Evolutionary conservation across 192 early-diverging fungal genomes (phyloP).

Genomic region (Neocallimastix lanati): DNA sequence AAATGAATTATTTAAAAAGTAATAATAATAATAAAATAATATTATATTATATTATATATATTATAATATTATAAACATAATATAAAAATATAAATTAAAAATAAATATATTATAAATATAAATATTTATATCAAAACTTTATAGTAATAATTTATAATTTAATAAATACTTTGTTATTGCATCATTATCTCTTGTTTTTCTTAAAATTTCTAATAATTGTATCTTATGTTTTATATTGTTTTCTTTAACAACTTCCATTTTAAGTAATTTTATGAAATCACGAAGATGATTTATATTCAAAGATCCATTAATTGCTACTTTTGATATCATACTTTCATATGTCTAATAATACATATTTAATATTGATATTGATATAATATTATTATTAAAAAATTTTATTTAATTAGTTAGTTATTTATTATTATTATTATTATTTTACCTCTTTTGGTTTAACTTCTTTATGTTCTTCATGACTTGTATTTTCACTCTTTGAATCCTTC

Average conservation of each 20-base stretch:
- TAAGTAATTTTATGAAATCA: not conserved
- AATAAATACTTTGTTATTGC: not conserved
- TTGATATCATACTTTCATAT: not conserved
- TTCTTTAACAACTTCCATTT: not conserved
- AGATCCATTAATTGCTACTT: not conserved
- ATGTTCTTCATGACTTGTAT: not conserved
- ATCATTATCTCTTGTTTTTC: not conserved
- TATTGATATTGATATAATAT: not conserved
- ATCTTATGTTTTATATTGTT: not conserved
- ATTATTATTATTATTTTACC: not conserved
- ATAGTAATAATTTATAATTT: too few relatives aligned
- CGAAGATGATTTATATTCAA: not conserved
- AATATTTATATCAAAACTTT: too few relatives aligned
- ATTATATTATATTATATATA: too few relatives aligned
- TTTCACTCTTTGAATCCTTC: not conserved
- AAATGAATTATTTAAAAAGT: too few relatives aligned
- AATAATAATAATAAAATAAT: too few relatives aligned
- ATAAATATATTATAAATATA: too few relatives aligned
- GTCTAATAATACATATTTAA: not conserved
- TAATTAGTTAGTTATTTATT: too few relatives aligned
- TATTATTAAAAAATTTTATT: not conserved
- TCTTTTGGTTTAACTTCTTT: not conserved
- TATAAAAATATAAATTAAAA: too few relatives aligned
- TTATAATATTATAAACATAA: not conserved
- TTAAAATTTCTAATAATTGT: not conserved